A percentile compares a stretch with the other conserved stretches of the same genome.
These are phyloP conservation scores for Cryptococcus floricola DNA, from an alignment of 1,284 basidiomycete species.

Conservation along the genomic window DNA sequence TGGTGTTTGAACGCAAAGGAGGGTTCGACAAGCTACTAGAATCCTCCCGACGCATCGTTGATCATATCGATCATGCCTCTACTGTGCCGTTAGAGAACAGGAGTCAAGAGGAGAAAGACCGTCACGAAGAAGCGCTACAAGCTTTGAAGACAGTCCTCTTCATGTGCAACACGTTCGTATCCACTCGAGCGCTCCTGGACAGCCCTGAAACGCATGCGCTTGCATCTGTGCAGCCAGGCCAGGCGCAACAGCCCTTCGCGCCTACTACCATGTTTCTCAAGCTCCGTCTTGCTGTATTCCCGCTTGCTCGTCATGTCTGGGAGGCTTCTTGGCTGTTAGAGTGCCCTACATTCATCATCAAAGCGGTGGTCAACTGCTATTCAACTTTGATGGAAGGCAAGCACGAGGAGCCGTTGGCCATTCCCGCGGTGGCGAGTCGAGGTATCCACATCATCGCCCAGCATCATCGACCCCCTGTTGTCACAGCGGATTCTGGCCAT, in stretches of 20 bases:
- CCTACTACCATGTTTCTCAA: constrained; percentile 79
- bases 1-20: constrained; percentile 66
- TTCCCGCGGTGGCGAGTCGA: not conserved
- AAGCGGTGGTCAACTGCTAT: constrained; percentile 70
- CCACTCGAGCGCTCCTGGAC: constrained; percentile 75
- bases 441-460: constrained; percentile 2
- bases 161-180: constrained; percentile 71
- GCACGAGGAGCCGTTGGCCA: constrained; percentile 59
- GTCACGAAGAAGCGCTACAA: constrained; percentile 48
- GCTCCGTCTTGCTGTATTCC: constrained; percentile 67
- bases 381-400: constrained; percentile 79
- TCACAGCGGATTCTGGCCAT: constrained; percentile 66
- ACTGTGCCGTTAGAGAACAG: constrained; percentile 7
- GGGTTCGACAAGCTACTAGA: constrained; percentile 69
- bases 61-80: constrained; percentile 7
- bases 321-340: constrained; percentile 74
- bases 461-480: constrained; percentile 42
- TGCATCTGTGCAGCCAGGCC: constrained; percentile 17
- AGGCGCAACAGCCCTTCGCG: constrained; percentile 62
- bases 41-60: constrained; percentile 57
- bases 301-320: constrained; percentile 71
- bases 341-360: constrained; percentile 67
- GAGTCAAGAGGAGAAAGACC: constrained; percentile 3
- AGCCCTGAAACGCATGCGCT: constrained; percentile 67
- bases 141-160: constrained; percentile 78